Percentiles rank a stretch among this genome's conserved stretches.
phyloP scores from a whole-genome alignment of 352 stramenopile genomes.

The Phytophthora palmivora region DNA sequence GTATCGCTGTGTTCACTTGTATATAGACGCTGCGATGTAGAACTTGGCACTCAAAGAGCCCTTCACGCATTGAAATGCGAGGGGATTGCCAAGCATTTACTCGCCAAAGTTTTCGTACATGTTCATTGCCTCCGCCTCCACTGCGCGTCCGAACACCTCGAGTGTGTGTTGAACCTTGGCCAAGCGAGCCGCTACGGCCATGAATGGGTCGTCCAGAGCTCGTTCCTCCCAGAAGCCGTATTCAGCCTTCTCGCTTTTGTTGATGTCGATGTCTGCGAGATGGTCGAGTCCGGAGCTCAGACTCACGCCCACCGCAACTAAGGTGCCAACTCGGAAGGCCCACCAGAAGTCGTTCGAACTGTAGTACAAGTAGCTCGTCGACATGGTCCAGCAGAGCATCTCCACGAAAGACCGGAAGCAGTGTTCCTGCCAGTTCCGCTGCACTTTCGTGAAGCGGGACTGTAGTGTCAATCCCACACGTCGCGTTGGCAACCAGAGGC shows the following conservation, averaged over 20 bases:
- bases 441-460: conserved; percentile 71
- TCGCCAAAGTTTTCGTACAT: conserved; percentile 79
- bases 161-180: conserved; percentile 53
- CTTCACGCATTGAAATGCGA: conserved; percentile 15
- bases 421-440: conserved; percentile 69
- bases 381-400: conserved; percentile 67
- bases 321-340: conserved; percentile 62
- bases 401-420: conserved; percentile 58
- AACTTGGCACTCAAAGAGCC: conserved; percentile 9
- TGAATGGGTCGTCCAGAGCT: conserved; percentile 48
- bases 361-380: conserved; percentile 68
- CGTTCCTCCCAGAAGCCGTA: conserved; percentile 71
- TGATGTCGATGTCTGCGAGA: conserved; percentile 60
- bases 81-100: conserved; percentile 22
- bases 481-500: conserved; percentile 78
- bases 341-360: conserved; percentile 56
- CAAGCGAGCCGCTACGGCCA: conserved; percentile 46
- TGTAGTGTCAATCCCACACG: conserved; percentile 76
- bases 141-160: conserved; percentile 21
- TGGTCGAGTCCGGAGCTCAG: conserved; percentile 65
- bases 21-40: conserved; percentile 20
- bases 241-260: conserved; percentile 44
- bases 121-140: conserved; percentile 62
- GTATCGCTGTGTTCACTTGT: conserved; percentile 22
- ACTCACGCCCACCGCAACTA: conserved; percentile 59